These are phyloP conservation scores for Verticillium zaregamsianum DNA, from an alignment of 2,329 filamentous ascomycete species.

Conservation along the genomic window DNA sequence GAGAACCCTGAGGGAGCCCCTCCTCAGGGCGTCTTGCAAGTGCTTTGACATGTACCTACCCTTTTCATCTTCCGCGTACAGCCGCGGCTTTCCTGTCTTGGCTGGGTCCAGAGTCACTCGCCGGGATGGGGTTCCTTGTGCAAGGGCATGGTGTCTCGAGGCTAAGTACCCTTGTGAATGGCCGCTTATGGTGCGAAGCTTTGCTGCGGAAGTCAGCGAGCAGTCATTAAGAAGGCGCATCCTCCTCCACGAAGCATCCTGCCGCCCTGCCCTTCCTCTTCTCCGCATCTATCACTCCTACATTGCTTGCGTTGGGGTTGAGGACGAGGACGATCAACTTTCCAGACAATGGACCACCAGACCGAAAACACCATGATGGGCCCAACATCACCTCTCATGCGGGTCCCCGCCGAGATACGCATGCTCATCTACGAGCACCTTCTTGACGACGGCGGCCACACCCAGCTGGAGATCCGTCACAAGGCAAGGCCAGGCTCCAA, in stretches of 20 bases:
- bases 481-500: background rate
- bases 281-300: background rate
- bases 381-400: slow-evolving; percentile 15
- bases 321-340: too few relatives aligned
- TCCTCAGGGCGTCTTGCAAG: background rate
- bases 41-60: background rate
- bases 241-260: background rate
- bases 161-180: background rate
- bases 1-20: background rate
- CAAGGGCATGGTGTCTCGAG: background rate
- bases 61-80: background rate
- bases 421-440: slow-evolving; percentile 39
- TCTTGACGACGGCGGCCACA: slow-evolving; percentile 34
- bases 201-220: background rate
- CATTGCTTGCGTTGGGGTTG: too few relatives aligned
- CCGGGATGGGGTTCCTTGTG: background rate
- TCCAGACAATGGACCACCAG: background rate
- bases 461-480: slow-evolving; percentile 31
- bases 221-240: background rate
- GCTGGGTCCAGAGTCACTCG: background rate
- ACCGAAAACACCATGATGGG: background rate
- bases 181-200: background rate
- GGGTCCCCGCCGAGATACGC: slow-evolving; percentile 36
- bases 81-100: background rate
- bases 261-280: background rate